Percentiles rank a stretch among this genome's conserved stretches.
Evolutionary conservation across 257 asterid genomes (phyloP).

Genomic region (Solanum lycopersicoides): DNA sequence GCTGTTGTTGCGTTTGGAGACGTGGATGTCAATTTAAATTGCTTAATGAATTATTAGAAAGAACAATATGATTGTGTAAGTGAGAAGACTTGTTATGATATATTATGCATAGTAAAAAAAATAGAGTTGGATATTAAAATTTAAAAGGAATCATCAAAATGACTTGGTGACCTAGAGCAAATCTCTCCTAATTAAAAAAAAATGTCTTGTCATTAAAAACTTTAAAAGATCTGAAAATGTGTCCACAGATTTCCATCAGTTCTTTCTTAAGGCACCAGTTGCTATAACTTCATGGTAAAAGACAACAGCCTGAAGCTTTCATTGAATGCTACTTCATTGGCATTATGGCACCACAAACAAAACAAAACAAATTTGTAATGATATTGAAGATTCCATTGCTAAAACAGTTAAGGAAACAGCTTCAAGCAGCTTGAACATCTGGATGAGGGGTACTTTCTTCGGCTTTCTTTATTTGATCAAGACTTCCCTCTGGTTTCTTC

Average conservation of each 20-base stretch:
- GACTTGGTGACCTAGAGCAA: neutral
- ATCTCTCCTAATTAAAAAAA: neutral
- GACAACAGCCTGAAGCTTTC: neutral
- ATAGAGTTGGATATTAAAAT: neutral
- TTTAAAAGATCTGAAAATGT: neutral
- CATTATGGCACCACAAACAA: neutral
- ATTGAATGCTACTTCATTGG: neutral
- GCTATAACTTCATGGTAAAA: neutral
- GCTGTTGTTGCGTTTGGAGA: neutral
- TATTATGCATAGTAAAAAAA: neutral
- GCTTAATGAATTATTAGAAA: neutral
- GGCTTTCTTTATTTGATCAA: conserved; percentile 8
- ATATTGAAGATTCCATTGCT: neutral
- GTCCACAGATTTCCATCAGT: neutral
- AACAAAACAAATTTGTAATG: neutral
- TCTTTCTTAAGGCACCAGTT: neutral
- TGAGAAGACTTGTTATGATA: neutral
- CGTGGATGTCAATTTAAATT: neutral
- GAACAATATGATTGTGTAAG: neutral
- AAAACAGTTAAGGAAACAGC: neutral
- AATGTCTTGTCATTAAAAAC: neutral
- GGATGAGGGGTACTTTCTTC: conserved; percentile 26
- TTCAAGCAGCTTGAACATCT: conserved; percentile 38
- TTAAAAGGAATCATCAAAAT: neutral
- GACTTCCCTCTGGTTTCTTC: conserved; percentile 20